Base-by-base conservation (phyloP, 2,329 filamentous ascomycete species). In the Aureobasidium sp. region DNA sequence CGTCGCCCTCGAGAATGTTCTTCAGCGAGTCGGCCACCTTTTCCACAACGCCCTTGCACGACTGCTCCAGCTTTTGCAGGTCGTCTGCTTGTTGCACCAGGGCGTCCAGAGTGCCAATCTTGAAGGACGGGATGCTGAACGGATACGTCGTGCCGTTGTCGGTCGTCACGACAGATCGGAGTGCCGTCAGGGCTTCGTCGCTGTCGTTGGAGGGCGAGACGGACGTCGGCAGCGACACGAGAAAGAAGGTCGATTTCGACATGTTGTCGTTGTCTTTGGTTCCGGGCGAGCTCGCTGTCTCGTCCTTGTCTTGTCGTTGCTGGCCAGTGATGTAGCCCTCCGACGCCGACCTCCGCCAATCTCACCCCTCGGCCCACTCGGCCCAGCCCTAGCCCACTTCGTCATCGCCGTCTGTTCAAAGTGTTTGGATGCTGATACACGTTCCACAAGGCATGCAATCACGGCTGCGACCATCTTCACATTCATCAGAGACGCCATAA, bases 11-110 rank as follows among this genome's bases (percentile, higher is more conserved):
- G 41, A 97, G 80, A 54, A 97, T 82, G 51, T 80, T 83, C 69
- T 82, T 82, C 69, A 98, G 73, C 52, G 90, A 90, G 64, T 96
- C 90, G 60, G 83, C 84, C 32, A 97, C 88, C 74, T 96, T 97
- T 62, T 78, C 79, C 34, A 95, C 90, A 6, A 96, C 88, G 50
- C 78, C 80, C 70, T 90, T 82, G 68, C 90, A 95, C 30, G 80
- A 79, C 30, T 78, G 70, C 61, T 94, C 88, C 48, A 97, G 83
- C 80, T 96, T 97, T 55, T 84, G 79, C 52, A 98, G 77, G 66
- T 97, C 93, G 66, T 98, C 93, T 54, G 93, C 93, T 71, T 98
- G 91, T 72, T 95, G 88, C 39, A 98, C 90, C 55, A 98, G 78
- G 34, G 87, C 89, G 73, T 98, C 93, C 32, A 98, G 79, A 0